Evolutionary conservation across 2,329 filamentous ascomycete genomes (phyloP), one percentile per base, ranked within the genome.

Genomic region (Verticillium dahliae): DNA sequence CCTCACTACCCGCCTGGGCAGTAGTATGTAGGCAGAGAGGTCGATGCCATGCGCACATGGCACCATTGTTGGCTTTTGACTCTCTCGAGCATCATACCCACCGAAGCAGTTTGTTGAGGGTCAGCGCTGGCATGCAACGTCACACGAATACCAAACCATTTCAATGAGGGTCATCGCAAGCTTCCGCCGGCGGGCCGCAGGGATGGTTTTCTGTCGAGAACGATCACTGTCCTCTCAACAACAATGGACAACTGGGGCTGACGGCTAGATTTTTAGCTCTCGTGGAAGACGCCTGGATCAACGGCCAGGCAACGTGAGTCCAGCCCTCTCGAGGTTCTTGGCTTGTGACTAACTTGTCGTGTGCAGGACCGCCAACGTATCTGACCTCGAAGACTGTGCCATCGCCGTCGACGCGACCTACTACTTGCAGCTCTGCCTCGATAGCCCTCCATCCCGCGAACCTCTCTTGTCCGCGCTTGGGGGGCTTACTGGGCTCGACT

Each of bases 321-420:
- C 22, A 39, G 50, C 54, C 41, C 50, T 14, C 18, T 54, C 56
- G 58, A 27, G 35, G 34, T 57, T 34, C 61, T n/a, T 60, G 50
- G 50, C 39, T 61, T 9, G 37, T 22, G 4, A 54, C 33, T 34
- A 61, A 31, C 37, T 4, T 60, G 11, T 27, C n/a, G 4, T 15
- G 6, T 18, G 56, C 66, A 85, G 83, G 71, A 83, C 80, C 57
- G 84, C 86, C 68, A 80, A 87, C 62, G 75, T 96, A 67, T 81
- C 87, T 63, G 85, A 90, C 65, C 81, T 97, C 68, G 86, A 90
- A 71, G 89, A 88, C 72, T 86, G 86, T 63, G 84, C 88, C 60
- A 84, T 97, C 69, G 93, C 89, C 66, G 87, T 98, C 70, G 93
- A 97, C 79, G 95, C 94, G 61, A 89, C 90, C 60, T 90, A 96